Percentiles rank a stretch among this genome's conserved stretches.
These are phyloP conservation scores for Purpureocillium lavendulum DNA, from an alignment of 2,329 filamentous ascomycete genomes.

Conservation along the genomic window DNA sequence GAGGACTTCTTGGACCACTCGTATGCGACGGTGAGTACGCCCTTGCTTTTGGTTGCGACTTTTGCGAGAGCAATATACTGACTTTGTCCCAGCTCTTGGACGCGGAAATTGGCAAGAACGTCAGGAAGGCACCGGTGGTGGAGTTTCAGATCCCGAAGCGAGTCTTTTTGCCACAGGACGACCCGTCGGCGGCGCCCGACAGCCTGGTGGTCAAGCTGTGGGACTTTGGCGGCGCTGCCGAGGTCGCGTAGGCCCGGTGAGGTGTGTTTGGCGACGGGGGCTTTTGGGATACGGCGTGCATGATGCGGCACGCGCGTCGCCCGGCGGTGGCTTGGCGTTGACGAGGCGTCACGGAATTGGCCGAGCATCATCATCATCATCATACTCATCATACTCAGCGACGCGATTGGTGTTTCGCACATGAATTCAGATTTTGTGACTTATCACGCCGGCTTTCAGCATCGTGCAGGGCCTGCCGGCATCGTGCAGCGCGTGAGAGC, in stretches of 20 bases:
- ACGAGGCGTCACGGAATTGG: too few relatives aligned
- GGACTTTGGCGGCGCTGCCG: slow-evolving; percentile 36
- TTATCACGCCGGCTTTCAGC: too few relatives aligned
- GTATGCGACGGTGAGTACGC: slow-evolving; percentile 62
- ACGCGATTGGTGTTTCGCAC: too few relatives aligned
- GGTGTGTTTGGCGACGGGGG: too few relatives aligned
- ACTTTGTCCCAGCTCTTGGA: slow-evolving; percentile 58
- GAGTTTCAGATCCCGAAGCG: slow-evolving; percentile 91
- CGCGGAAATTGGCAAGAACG: slow-evolving; percentile 70
- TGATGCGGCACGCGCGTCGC: too few relatives aligned
- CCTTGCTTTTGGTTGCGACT: neutral
- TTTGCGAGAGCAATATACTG: neutral
- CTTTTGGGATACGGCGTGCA: neutral
- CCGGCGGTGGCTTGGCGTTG: too few relatives aligned
- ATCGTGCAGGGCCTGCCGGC: too few relatives aligned
- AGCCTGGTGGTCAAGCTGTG: slow-evolving; percentile 52
- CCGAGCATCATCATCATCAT: too few relatives aligned
- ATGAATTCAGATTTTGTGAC: too few relatives aligned
- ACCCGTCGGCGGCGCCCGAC: slow-evolving; percentile 37
- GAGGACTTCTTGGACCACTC: slow-evolving; percentile 97
- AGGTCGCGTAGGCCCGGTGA: too few relatives aligned
- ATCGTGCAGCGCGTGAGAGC: too few relatives aligned
- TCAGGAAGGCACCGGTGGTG: slow-evolving; percentile 80
- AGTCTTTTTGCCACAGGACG: slow-evolving; percentile 55
- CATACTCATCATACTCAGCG: too few relatives aligned